These are phyloP conservation scores for Coprinopsis sp. DNA, from an alignment of 768 basidiomycete genomes.

Conservation along the genomic window DNA sequence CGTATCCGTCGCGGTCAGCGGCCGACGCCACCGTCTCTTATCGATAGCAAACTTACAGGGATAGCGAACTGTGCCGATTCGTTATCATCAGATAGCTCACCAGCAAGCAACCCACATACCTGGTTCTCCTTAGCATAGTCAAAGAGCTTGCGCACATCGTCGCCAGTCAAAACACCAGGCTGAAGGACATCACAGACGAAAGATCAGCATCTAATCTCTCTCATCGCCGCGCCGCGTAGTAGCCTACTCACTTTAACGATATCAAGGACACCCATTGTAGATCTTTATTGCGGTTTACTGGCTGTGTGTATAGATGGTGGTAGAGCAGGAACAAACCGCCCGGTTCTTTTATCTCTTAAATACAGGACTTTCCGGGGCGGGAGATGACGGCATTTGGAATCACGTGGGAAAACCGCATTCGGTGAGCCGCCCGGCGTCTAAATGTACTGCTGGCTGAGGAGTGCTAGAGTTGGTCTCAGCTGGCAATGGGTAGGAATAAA, in stretches of 20 bases:
- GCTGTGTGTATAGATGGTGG: background rate
- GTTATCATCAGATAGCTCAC: background rate
- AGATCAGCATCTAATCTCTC: background rate
- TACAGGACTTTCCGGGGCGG: too few species aligned
- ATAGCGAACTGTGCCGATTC: conserved; percentile 62
- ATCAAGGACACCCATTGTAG: background rate
- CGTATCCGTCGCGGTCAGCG: conserved; percentile 8
- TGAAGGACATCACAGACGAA: conserved; percentile 25
- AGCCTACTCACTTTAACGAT: background rate
- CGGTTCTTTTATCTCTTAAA: too few species aligned
- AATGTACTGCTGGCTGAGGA: too few species aligned
- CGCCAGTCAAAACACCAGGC: conserved; percentile 95
- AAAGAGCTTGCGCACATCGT: conserved; percentile 92
- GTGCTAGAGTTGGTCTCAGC: too few species aligned
- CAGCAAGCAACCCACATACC: conserved; percentile 37
- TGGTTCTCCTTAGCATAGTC: conserved; percentile 88
- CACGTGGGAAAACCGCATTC: too few species aligned
- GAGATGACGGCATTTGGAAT: too few species aligned
- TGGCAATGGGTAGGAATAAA: too few species aligned
- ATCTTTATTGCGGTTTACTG: background rate
- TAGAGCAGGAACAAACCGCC: background rate
- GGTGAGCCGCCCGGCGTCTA: too few species aligned
- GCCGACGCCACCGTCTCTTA: background rate
- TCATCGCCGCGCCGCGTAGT: background rate
- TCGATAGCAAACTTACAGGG: conserved; percentile 51